A percentile compares a stretch with the other conserved stretches of the same genome.
phyloP scores from a whole-genome alignment of 257 asterid species.

The Solanum pinnatisectum region DNA sequence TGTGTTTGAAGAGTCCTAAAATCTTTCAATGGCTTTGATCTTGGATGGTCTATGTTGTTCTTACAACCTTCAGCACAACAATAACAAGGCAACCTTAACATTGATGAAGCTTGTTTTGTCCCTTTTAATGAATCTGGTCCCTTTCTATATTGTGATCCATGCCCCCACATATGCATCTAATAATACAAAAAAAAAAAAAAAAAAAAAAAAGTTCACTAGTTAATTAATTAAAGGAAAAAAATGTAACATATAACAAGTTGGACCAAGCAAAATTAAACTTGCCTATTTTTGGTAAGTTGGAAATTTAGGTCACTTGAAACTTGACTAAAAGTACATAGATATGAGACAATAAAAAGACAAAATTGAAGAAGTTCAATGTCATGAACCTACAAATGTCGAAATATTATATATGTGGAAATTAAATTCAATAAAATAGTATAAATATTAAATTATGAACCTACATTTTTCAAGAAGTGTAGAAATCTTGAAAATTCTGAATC shows the following conservation, averaged over 20 bases:
- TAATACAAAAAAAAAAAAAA: too few relatives aligned
- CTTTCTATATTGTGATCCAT: conserved; percentile 75
- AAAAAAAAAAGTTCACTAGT: neutral
- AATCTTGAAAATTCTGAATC: neutral
- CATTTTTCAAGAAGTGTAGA: too few relatives aligned
- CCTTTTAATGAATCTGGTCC: conserved; percentile 90
- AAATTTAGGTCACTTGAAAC: neutral
- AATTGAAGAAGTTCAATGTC: neutral
- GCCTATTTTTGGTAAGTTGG: neutral
- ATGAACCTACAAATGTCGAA: too few relatives aligned
- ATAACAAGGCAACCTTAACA: conserved; percentile 65
- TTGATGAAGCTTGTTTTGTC: conserved; percentile 54
- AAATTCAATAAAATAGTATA: neutral
- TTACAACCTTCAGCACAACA: conserved; percentile 91
- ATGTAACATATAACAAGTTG: neutral
- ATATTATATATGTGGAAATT: neutral
- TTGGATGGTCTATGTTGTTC: conserved; percentile 75
- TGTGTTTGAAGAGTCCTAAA: conserved; percentile 87
- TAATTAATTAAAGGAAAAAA: neutral
- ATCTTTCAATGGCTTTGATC: conserved; percentile 78
- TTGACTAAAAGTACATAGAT: neutral
- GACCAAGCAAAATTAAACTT: neutral
- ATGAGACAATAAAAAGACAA: neutral
- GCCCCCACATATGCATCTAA: conserved; percentile 98
- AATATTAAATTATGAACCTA: neutral